Percentiles rank a stretch among this genome's conserved stretches.
Evolutionary conservation across 108 stramenopile genomes (phyloP).

Genomic region (Nitzschia palea): DNA sequence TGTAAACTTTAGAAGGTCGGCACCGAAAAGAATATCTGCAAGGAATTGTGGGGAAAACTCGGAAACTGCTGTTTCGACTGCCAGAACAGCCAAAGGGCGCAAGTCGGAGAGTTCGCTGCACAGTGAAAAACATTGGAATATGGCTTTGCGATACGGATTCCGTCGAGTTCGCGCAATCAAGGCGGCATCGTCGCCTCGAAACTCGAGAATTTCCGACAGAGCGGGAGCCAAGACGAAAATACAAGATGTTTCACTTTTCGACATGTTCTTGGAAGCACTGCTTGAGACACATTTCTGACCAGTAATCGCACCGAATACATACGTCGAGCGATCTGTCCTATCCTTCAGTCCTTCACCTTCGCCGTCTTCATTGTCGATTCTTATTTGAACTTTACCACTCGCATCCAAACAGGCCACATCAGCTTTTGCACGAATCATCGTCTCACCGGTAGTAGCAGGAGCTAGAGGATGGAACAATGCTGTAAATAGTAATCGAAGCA

Average conservation of each 20-base stretch:
- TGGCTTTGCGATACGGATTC: conserved; percentile 58
- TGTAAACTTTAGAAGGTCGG: conserved; percentile 31
- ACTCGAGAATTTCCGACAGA: conserved; percentile 61
- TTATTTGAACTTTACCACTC: conserved; percentile 31
- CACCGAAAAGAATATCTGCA: conserved; percentile 41
- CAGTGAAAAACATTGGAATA: conserved; percentile 38
- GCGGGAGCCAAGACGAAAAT: conserved; percentile 78
- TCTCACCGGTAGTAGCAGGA: conserved; percentile 63
- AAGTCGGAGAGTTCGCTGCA: conserved; percentile 34
- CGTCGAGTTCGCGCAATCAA: conserved; percentile 36
- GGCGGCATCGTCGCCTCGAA: conserved; percentile 24
- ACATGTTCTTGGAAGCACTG: background rate
- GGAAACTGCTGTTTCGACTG: conserved; percentile 45
- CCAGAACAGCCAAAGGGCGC: conserved; percentile 29
- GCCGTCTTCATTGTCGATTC: conserved; percentile 39
- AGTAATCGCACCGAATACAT: conserved; percentile 49
- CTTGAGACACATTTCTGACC: conserved; percentile 35
- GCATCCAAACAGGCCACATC: conserved; percentile 49
- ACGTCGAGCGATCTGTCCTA: conserved; percentile 21
- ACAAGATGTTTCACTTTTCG: conserved; percentile 36
- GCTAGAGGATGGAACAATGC: conserved; percentile 81
- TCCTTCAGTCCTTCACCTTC: conserved; percentile 12
- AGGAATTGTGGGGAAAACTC: conserved; percentile 35
- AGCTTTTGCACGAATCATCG: conserved; percentile 53
- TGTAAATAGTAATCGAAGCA: conserved; percentile 63